phyloP scores from a whole-genome alignment of 371 early-diverging fungal genomes.

The Zancudomyces culisetae region DNA sequence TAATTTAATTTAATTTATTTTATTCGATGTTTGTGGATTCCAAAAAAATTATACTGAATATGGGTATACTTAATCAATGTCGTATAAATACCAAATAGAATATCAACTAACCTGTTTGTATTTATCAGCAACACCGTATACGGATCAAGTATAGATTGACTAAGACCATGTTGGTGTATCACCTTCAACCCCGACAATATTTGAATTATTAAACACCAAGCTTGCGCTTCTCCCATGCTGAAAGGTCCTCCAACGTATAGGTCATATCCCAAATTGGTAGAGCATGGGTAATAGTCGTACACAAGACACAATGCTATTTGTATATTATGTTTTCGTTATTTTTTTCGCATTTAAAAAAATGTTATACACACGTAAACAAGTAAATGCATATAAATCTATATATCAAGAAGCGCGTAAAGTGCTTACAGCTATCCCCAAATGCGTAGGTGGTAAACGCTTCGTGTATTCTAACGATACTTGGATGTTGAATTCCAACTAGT shows the following conservation, averaged over 20 bases:
- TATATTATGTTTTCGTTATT: too few species aligned
- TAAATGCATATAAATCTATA: too few species aligned
- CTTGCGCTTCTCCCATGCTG: slow-evolving; percentile 47
- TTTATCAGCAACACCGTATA: slow-evolving; percentile 48
- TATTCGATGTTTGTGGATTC: slow-evolving; percentile 49
- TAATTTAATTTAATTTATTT: too few species aligned
- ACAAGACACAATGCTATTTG: slow-evolving; percentile 16
- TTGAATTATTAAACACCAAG: slow-evolving; percentile 75
- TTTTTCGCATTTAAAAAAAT: too few species aligned
- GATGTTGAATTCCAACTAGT: slow-evolving; percentile 66
- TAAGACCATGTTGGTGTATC: slow-evolving; percentile 61
- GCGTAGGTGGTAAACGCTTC: slow-evolving; percentile 89
- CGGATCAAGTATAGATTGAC: slow-evolving; percentile 53
- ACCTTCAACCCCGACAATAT: slow-evolving; percentile 62
- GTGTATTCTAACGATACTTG: slow-evolving; percentile 66
- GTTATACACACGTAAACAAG: slow-evolving; percentile 1
- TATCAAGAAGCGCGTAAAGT: too few species aligned
- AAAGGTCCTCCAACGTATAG: slow-evolving; percentile 3
- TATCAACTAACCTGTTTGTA: slow-evolving; percentile 33
- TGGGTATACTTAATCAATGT: too few species aligned
- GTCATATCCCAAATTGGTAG: slow-evolving; percentile 29
- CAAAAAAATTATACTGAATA: too few species aligned
- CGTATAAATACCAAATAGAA: too few species aligned
- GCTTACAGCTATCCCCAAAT: slow-evolving; percentile 70
- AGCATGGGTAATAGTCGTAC: slow-evolving; percentile 77